phyloP scores from a whole-genome alignment of 2,329 filamentous ascomycete species.

The Chaetomium sp. region DNA sequence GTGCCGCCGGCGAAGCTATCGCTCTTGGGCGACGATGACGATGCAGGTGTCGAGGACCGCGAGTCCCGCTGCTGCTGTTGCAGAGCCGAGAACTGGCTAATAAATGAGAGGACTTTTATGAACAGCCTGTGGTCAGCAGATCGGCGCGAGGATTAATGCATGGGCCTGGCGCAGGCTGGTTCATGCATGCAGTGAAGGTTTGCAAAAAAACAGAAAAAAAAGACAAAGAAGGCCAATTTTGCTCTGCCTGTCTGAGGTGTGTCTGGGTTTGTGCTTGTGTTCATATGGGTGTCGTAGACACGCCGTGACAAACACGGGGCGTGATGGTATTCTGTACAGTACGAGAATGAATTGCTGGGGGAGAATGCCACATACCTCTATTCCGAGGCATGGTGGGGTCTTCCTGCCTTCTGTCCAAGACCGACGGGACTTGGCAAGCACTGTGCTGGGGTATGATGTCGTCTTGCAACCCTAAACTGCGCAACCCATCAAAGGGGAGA shows the following conservation, averaged over 20 bases:
- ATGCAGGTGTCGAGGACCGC: slow-evolving; percentile 34
- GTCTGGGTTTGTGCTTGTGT: too few species aligned
- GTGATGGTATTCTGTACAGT: background rate
- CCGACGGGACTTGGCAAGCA: slow-evolving; percentile 2
- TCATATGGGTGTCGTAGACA: too few species aligned
- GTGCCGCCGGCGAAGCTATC: slow-evolving; percentile 16
- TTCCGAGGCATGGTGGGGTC: slow-evolving; percentile 44
- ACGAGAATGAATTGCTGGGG: too few species aligned
- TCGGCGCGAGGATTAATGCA: slow-evolving; percentile 18
- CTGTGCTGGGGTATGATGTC: background rate
- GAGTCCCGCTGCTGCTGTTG: slow-evolving; percentile 32
- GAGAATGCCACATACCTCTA: slow-evolving; percentile 41
- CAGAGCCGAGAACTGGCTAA: slow-evolving; percentile 65
- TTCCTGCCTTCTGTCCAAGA: slow-evolving; percentile 9
- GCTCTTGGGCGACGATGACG: slow-evolving; percentile 37
- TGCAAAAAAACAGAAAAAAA: too few species aligned
- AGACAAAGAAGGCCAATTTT: too few species aligned
- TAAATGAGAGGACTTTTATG: slow-evolving; percentile 72
- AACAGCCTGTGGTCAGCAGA: slow-evolving; percentile 28
- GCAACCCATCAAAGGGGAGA: background rate
- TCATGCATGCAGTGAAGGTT: background rate
- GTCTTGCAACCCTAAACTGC: background rate
- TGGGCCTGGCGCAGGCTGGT: background rate
- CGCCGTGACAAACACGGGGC: background rate
- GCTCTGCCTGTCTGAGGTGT: too few species aligned